A percentile compares a stretch with the other conserved stretches of the same genome.
Conservation (phyloP, 805 yeast genomes). For the Candida pseudoglaebosa region DNA sequence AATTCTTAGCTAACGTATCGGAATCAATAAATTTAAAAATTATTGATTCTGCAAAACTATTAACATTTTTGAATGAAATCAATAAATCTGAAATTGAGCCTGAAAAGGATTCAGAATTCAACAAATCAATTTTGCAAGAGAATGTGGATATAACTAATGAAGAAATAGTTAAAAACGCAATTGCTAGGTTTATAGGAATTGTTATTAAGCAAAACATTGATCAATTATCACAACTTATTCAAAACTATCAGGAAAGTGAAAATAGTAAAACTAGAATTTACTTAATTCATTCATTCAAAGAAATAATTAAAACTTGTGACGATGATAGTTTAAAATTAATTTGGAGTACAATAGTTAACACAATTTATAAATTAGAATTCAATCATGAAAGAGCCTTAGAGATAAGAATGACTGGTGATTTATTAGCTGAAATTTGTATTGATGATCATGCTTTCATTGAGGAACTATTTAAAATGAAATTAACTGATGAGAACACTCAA, state of each 20-base stretch:
- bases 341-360: constrained; percentile 21
- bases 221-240: constrained; percentile 27
- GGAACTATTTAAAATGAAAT: constrained; percentile 7
- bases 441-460: not conserved
- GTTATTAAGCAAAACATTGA: constrained; percentile 38
- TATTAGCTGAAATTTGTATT: constrained; percentile 24
- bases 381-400: constrained; percentile 18
- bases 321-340: constrained; percentile 16
- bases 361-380: constrained; percentile 12
- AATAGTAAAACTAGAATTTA: constrained; percentile 6
- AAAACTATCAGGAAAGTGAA: constrained; percentile 12
- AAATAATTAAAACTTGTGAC: constrained; percentile 7
- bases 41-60: constrained; percentile 13
- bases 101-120: not conserved
- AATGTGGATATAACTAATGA: constrained; percentile 20
- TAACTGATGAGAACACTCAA: constrained; percentile 9
- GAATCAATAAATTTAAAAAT: constrained; percentile 25
- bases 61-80: constrained; percentile 1
- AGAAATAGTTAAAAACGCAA: constrained; percentile 35
- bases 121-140: constrained; percentile 3
- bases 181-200: constrained; percentile 53
- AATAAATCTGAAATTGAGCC: not conserved
- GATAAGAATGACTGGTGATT: constrained; percentile 33
- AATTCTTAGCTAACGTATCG: constrained; percentile 49
- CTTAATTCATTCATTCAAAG: constrained; percentile 8